Percentiles rank a stretch among this genome's conserved stretches.
phyloP scores from a whole-genome alignment of 2,329 filamentous ascomycete genomes.

The Mariannaea sp. region DNA sequence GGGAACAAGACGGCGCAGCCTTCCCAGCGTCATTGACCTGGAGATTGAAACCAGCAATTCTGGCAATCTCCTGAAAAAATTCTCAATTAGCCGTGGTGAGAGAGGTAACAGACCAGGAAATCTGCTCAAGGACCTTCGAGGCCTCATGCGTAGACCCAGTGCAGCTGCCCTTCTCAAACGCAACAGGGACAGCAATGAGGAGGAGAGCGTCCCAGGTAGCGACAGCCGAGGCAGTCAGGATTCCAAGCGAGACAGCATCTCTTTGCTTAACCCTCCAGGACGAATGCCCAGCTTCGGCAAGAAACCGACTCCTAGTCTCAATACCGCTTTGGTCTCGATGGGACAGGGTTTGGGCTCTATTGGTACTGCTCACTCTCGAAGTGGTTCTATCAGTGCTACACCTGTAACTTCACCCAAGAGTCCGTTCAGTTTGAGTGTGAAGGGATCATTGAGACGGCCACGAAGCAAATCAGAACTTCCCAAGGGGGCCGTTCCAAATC shows the following conservation, averaged over 20 bases:
- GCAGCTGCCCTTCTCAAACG: slow-evolving; percentile 52
- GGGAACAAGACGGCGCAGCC: slow-evolving; percentile 69
- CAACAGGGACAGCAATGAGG: slow-evolving; percentile 47
- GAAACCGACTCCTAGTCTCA: slow-evolving; percentile 60
- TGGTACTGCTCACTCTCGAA: slow-evolving; percentile 60
- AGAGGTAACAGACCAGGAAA: slow-evolving; percentile 53
- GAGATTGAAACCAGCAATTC: slow-evolving; percentile 59
- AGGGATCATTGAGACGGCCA: slow-evolving; percentile 56
- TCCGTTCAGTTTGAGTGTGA: slow-evolving; percentile 52
- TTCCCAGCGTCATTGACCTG: slow-evolving; percentile 58
- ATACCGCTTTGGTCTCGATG: slow-evolving; percentile 62
- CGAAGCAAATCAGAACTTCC: slow-evolving; percentile 60
- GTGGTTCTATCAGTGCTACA: slow-evolving; percentile 62
- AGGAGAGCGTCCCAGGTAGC: slow-evolving; percentile 31
- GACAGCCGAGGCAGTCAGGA: slow-evolving; percentile 38
- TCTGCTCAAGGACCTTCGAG: slow-evolving; percentile 55
- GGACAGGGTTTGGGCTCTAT: slow-evolving; percentile 60
- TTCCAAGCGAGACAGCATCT: slow-evolving; percentile 49
- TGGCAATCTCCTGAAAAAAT: slow-evolving; percentile 67
- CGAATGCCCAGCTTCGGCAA: slow-evolving; percentile 59
- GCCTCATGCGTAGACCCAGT: slow-evolving; percentile 57
- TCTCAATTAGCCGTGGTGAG: slow-evolving; percentile 57
- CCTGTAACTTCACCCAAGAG: slow-evolving; percentile 60
- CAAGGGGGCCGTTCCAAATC: slow-evolving; percentile 42
- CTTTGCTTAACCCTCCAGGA: slow-evolving; percentile 54